These are phyloP conservation scores for Oxytropis ochrocephala DNA, from an alignment of 306 rosid species.

Conservation along the genomic window DNA sequence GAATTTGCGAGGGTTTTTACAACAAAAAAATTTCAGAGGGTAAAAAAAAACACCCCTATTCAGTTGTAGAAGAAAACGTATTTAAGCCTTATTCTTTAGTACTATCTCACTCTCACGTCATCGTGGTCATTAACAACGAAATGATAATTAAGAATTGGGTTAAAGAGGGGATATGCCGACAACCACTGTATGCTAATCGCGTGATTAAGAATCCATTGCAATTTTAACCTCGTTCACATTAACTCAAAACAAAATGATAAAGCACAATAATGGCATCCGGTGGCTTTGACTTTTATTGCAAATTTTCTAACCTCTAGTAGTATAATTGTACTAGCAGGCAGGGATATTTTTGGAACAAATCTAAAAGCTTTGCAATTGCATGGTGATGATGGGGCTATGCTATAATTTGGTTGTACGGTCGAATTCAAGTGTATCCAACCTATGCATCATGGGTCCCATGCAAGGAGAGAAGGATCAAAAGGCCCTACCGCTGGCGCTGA, in stretches of 20 bases:
- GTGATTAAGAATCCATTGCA: conserved; percentile 8
- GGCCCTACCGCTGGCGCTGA: background rate
- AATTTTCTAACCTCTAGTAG: too few species aligned
- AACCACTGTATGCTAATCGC: background rate
- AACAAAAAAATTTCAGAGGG: too few species aligned
- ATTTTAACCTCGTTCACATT: background rate
- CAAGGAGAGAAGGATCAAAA: background rate
- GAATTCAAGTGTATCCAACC: background rate
- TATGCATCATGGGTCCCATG: conserved; percentile 15
- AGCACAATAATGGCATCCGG: background rate
- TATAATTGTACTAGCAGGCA: too few species aligned
- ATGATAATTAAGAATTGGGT: conserved; percentile 1
- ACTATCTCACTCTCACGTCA: too few species aligned
- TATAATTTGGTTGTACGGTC: conserved; percentile 34
- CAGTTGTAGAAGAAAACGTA: too few species aligned
- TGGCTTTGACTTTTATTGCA: background rate
- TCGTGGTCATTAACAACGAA: background rate
- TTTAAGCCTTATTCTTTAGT: too few species aligned
- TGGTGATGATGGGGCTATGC: conserved; percentile 20
- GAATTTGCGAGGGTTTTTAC: too few species aligned
- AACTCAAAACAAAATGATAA: background rate
- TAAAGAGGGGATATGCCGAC: conserved; percentile 47
- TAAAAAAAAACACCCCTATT: too few species aligned
- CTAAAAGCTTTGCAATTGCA: background rate
- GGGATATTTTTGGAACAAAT: background rate